Conservation (phyloP, 352 stramenopile genomes). For the Globisporangium sylvaticum region DNA sequence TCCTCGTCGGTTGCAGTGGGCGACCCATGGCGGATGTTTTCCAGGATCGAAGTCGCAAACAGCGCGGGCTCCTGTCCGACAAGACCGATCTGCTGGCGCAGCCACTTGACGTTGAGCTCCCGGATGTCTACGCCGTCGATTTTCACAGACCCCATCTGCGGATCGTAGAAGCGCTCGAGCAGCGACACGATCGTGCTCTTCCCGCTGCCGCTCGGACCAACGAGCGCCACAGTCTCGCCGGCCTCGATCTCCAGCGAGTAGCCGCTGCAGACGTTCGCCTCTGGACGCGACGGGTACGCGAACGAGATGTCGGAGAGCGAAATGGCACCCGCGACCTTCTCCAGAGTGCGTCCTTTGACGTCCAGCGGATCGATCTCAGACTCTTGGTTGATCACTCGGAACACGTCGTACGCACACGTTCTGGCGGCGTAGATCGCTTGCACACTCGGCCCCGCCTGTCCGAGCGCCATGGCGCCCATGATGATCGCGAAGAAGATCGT, state of each 20-base stretch:
- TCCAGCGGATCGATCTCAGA: conserved; percentile 56
- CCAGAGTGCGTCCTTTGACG: conserved; percentile 23
- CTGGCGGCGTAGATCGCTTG: conserved; percentile 57
- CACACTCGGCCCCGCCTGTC: conserved; percentile 54
- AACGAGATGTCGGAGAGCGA: conserved; percentile 86
- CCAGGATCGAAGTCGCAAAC: conserved; percentile 43
- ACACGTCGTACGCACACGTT: conserved; percentile 53
- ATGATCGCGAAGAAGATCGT: conserved; percentile 73
- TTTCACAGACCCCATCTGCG: conserved; percentile 35
- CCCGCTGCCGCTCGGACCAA: conserved; percentile 18
- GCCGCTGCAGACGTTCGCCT: conserved; percentile 52
- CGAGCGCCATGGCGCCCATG: conserved; percentile 69
- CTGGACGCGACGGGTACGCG: conserved; percentile 52
- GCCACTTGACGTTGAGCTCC: conserved; percentile 73
- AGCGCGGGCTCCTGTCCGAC: conserved; percentile 81
- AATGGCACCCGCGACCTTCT: conserved; percentile 33
- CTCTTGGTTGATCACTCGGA: conserved; percentile 55
- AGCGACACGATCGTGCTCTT: conserved; percentile 11
- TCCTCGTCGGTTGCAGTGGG: conserved; percentile 38
- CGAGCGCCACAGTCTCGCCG: conserved; percentile 49
- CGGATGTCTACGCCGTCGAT: conserved; percentile 49
- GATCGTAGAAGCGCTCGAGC: conserved; percentile 18
- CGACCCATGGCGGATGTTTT: conserved; percentile 78
- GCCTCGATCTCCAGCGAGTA: conserved; percentile 58
- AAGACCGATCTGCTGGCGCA: conserved; percentile 85